A percentile compares a stretch with the other conserved stretches of the same genome.
Evolutionary conservation across 306 rosid genomes (phyloP).

Genomic region (Quillaja saponaria): DNA sequence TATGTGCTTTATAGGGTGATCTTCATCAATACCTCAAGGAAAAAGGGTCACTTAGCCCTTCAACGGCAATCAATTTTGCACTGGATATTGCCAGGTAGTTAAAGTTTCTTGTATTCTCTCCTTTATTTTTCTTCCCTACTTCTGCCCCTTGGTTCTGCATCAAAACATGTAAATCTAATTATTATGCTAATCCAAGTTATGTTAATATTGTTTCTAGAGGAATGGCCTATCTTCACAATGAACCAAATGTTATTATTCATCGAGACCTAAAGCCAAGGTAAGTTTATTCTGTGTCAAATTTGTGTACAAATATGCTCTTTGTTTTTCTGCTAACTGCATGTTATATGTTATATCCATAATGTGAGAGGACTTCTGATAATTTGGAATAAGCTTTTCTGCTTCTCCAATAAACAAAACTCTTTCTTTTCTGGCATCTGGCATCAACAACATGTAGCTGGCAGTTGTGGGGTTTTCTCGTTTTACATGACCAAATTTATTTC

Average conservation of each 20-base stretch:
- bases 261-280: conserved; percentile 93
- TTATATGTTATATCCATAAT: background rate
- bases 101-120: background rate
- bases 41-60: conserved; percentile 69
- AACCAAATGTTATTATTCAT: conserved; percentile 88
- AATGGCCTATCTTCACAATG: conserved; percentile 95
- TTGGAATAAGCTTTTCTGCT: conserved; percentile 27
- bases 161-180: conserved; percentile 18
- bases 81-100: conserved; percentile 80
- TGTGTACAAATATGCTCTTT: conserved; percentile 13
- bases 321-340: background rate
- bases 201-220: conserved; percentile 60
- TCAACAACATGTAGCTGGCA: conserved; percentile 28
- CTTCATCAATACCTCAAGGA: conserved; percentile 93
- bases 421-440: conserved; percentile 14
- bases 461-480: conserved; percentile 10
- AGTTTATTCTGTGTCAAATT: conserved; percentile 34
- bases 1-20: conserved; percentile 69
- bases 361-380: conserved; percentile 11
- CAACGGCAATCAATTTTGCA: conserved; percentile 72
- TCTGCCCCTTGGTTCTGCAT: too few relatives aligned
- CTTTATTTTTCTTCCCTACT: too few relatives aligned
- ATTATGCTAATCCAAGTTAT: conserved; percentile 35
- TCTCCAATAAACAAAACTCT: background rate
- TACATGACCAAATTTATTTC: conserved; percentile 22